Conservation (phyloP, 495 filamentous ascomycete genomes). For the Penicillium fimorum region DNA sequence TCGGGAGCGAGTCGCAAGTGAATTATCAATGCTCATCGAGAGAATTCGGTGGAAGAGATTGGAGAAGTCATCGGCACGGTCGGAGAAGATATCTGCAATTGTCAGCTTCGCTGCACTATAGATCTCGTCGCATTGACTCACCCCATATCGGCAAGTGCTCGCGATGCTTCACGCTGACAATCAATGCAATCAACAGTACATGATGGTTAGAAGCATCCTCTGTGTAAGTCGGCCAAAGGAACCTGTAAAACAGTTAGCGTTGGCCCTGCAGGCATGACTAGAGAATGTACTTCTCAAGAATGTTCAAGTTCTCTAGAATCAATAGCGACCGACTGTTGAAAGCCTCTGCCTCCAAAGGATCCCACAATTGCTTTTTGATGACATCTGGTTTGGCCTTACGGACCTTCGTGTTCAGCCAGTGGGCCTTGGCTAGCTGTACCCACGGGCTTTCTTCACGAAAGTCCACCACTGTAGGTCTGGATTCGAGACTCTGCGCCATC, state of each 20-base stretch:
- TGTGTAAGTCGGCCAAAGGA: constrained; percentile 89
- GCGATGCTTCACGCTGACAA: constrained; percentile 83
- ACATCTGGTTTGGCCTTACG: constrained; percentile 79
- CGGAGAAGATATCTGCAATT: constrained; percentile 65
- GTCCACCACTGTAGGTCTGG: constrained; percentile 60
- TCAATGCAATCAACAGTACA: constrained; percentile 76
- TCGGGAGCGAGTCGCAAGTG: constrained; percentile 66
- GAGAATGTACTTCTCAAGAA: constrained; percentile 72
- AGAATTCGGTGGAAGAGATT: constrained; percentile 85
- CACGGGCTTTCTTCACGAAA: constrained; percentile 78
- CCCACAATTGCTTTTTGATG: constrained; percentile 88
- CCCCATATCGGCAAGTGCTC: constrained; percentile 88
- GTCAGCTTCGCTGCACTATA: constrained; percentile 15
- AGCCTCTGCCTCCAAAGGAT: constrained; percentile 73
- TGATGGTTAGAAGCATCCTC: constrained; percentile 90
- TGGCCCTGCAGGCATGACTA: constrained; percentile 21
- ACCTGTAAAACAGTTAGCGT: constrained; percentile 48
- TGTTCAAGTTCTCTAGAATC: constrained; percentile 83
- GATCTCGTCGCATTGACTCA: constrained; percentile 33
- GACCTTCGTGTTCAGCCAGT: constrained; percentile 77
- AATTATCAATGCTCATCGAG: constrained; percentile 81
- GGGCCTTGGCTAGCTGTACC: constrained; percentile 74
- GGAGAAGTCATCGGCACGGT: constrained; percentile 80
- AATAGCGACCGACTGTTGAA: constrained; percentile 78
- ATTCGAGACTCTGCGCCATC: constrained; percentile 50